Base-by-base conservation (phyloP, 306 rosid species). In the Nissolia schottii region DNA sequence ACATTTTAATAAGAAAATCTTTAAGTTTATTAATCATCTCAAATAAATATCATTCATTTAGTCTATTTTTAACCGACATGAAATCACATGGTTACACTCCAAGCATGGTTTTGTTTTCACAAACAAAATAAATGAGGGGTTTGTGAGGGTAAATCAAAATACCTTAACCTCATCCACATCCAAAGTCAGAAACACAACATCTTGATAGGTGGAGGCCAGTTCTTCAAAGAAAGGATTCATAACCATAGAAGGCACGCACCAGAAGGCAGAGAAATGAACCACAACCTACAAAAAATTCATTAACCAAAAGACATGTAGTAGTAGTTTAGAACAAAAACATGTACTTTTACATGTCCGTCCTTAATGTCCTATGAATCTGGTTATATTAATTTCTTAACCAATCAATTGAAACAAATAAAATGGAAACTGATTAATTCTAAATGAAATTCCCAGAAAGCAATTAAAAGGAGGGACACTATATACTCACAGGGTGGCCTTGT, bases 101-200 rank as follows among this genome's bases (percentile, higher is more conserved):
- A 57, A 56, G 4, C 64, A 25, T 38, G 24, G 11, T 25, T 57
- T 43, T 12, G 7, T n/a, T n/a, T n/a, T n/a, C n/a, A n/a, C n/a
- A n/a, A n/a, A 37, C 29, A 37, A 48, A 49, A 50, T 6, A 35
- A 51, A 71, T 34, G 37, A 73, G 29, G 29, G 11, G 55, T 22
- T 40, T 76, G 13, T 38, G 64, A 37, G 60, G 64, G 55, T 5
- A 45, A 43, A 43, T 43, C n/a, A 67, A 60, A 15, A 58, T 80
- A 77, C 85, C 87, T 80, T 82, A 50, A 83, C 75, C 58, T 85
- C 89, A 77, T 85, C 85, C 43, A 80, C 87, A 79, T 85, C 89
- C 74, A 85, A 74, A 2, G 43, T 43, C 3, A 82, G 81, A 77
- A 82, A 85, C 67, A 77, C 7, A 64, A 54, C 65, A 50, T 68